phyloP scores from a whole-genome alignment of 495 filamentous ascomycete species.

The Penicillium paradoxum region DNA sequence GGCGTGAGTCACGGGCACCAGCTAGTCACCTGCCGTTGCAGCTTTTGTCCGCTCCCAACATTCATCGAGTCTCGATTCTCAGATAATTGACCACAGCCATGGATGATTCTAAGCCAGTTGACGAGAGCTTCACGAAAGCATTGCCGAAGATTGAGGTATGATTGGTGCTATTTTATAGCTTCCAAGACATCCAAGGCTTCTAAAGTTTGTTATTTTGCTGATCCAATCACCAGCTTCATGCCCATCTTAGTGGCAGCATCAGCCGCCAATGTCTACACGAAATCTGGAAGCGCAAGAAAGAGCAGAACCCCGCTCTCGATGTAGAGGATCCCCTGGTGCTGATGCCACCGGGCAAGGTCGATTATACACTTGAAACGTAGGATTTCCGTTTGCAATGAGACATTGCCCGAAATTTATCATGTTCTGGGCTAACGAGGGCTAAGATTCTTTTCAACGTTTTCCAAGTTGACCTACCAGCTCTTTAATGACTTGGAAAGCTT shows the following conservation, averaged over 20 bases:
- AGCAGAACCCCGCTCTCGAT: slow-evolving; percentile 36
- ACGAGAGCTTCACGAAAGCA: slow-evolving; percentile 26
- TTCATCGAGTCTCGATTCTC: neutral
- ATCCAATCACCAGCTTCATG: slow-evolving; percentile 58
- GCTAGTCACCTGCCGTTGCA: neutral
- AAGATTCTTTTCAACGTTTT: slow-evolving; percentile 76
- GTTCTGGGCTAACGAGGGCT: neutral
- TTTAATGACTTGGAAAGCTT: slow-evolving; percentile 55
- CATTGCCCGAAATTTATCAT: neutral
- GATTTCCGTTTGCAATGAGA: neutral
- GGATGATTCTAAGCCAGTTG: slow-evolving; percentile 26
- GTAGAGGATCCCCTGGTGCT: slow-evolving; percentile 64
- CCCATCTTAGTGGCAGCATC: slow-evolving; percentile 79
- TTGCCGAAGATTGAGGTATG: slow-evolving; percentile 42
- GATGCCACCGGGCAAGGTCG: slow-evolving; percentile 64
- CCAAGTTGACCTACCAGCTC: slow-evolving; percentile 70
- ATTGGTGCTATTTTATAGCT: neutral
- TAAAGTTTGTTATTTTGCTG: neutral
- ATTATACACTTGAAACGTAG: slow-evolving; percentile 67
- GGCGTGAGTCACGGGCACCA: neutral
- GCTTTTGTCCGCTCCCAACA: neutral
- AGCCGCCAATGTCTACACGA: slow-evolving; percentile 69
- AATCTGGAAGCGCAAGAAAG: slow-evolving; percentile 61
- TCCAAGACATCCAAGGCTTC: neutral
- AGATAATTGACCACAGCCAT: slow-evolving; percentile 13